A percentile compares a stretch with the other conserved stretches of the same genome.
Conservation (phyloP, 1,284 basidiomycete species). For the Austropuccinia psidii region DNA sequence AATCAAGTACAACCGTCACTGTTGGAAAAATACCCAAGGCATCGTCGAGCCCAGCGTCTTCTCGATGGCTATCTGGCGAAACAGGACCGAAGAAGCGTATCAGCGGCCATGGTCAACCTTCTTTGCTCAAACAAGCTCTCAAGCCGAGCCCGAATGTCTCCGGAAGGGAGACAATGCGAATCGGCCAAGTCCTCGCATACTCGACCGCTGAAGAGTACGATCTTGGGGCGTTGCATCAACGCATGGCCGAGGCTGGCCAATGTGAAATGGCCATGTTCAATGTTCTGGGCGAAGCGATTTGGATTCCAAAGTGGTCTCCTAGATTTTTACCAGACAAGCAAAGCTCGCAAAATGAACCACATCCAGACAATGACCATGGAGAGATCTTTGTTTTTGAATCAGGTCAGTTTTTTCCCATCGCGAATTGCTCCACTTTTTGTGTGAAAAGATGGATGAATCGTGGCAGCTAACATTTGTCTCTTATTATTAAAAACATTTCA, state of each 20-base stretch:
- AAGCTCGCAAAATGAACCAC: background rate
- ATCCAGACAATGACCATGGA: background rate
- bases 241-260: conserved; percentile 11
- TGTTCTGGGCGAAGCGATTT: conserved; percentile 35
- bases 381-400: conserved; percentile 37
- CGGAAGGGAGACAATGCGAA: background rate
- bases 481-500: background rate
- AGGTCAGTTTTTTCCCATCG: conserved; percentile 12
- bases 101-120: conserved; percentile 24
- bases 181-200: conserved; percentile 27
- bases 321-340: background rate
- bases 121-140: conserved; percentile 20
- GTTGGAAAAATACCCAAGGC: no score
- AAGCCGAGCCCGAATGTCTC: background rate
- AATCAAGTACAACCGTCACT: no score
- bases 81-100: background rate
- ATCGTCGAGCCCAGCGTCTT: no score
- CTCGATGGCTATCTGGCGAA: background rate
- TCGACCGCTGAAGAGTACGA: conserved; percentile 36
- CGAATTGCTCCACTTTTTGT: background rate
- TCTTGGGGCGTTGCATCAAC: conserved; percentile 10
- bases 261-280: conserved; percentile 13
- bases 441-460: background rate
- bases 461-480: background rate
- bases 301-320: conserved; percentile 28